Conservation (phyloP, 2,329 filamentous ascomycete species). For the Bisporella sp. region DNA sequence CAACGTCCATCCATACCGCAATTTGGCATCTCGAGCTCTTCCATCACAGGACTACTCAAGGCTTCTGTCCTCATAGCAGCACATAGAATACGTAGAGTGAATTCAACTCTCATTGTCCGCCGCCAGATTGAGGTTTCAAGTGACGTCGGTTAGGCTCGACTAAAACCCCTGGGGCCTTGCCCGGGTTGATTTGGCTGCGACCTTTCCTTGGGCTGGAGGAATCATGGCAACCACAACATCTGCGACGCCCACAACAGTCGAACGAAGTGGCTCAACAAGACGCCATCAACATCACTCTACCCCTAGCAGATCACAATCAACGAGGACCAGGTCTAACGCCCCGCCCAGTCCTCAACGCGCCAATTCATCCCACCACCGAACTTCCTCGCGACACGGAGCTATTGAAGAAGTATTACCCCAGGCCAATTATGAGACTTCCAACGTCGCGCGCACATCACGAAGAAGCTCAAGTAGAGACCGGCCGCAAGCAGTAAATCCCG, state of each 20-base stretch:
- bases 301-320: slow-evolving; percentile 23
- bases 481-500: slow-evolving; percentile 16
- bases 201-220: slow-evolving; percentile 2
- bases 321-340: slow-evolving; percentile 14
- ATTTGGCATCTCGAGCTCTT: too few species aligned
- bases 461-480: slow-evolving; percentile 25
- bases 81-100: too few species aligned
- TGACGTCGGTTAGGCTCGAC: too few species aligned
- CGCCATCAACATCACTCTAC: slow-evolving; percentile 21
- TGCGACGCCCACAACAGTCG: slow-evolving; percentile 17
- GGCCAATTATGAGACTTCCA: slow-evolving; percentile 67
- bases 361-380: slow-evolving; percentile 23
- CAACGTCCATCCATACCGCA: too few species aligned
- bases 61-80: too few species aligned
- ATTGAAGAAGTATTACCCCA: slow-evolving; percentile 42
- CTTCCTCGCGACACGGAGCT: slow-evolving; percentile 33
- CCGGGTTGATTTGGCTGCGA: slow-evolving; percentile 10
- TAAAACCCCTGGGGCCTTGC: too few species aligned
- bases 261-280: slow-evolving; percentile 17
- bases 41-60: too few species aligned
- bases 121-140: too few species aligned
- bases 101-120: too few species aligned
- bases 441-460: slow-evolving; percentile 41
- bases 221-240: slow-evolving; percentile 20
- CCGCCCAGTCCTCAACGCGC: slow-evolving; percentile 18